These are phyloP conservation scores for Micractinium sp. DNA, from an alignment of 139 green algal genomes.

Conservation along the genomic window DNA sequence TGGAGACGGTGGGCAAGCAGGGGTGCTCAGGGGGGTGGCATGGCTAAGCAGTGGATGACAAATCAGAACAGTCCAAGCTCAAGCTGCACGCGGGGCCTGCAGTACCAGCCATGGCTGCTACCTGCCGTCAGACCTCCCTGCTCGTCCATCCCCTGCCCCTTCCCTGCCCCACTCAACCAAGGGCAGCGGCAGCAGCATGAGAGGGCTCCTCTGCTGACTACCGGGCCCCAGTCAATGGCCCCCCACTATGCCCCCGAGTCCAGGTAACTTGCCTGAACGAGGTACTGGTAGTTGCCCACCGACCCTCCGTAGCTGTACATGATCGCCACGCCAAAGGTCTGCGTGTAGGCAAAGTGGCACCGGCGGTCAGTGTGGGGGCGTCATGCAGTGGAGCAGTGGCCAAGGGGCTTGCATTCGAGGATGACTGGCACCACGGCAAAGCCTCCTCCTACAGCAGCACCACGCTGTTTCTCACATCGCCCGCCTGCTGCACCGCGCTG, in stretches of 20 bases:
- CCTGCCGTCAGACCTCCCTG: too few species aligned
- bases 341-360: not conserved
- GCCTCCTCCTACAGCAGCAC: not conserved
- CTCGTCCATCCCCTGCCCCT: too few species aligned
- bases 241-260: too few species aligned
- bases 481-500: too few species aligned
- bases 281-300: conserved; percentile 75
- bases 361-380: not conserved
- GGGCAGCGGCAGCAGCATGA: too few species aligned
- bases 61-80: not conserved
- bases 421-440: too few species aligned
- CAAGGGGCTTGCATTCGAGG: too few species aligned
- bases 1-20: not conserved
- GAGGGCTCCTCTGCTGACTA: too few species aligned
- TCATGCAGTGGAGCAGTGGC: not conserved
- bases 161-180: too few species aligned
- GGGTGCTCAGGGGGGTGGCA: not conserved
- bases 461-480: not conserved
- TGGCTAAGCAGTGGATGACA: not conserved
- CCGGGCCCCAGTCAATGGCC: not conserved
- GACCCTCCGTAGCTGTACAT: conserved; percentile 72
- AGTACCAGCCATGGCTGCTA: too few species aligned
- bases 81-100: too few species aligned
- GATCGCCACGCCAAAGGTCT: conserved; percentile 69
- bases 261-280: conserved; percentile 53